These are phyloP conservation scores for Boletus fagicola DNA, from an alignment of 768 basidiomycete species.

Conservation along the genomic window DNA sequence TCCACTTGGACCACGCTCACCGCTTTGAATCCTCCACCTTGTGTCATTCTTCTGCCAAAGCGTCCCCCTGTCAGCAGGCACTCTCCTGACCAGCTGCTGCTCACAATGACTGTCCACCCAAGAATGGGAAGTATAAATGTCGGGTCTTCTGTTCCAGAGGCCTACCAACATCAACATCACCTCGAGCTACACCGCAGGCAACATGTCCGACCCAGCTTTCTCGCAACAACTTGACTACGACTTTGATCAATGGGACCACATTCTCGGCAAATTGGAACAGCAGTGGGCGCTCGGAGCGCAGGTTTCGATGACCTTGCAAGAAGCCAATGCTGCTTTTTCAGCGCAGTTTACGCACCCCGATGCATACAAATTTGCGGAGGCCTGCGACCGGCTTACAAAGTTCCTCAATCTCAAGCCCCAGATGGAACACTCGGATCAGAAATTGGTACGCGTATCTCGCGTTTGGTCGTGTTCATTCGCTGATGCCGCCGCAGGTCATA, in stretches of 20 bases:
- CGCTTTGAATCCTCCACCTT: background rate
- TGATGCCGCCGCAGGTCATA: constrained; percentile 15
- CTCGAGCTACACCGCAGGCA: background rate
- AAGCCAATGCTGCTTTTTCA: constrained; percentile 15
- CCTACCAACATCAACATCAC: background rate
- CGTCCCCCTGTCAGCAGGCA: background rate
- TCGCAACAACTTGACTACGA: background rate
- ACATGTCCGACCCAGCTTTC: constrained; percentile 10
- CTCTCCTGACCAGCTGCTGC: background rate
- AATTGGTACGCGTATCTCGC: constrained; percentile 6
- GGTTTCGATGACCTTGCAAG: constrained; percentile 6
- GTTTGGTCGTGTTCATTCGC: background rate
- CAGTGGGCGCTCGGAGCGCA: background rate
- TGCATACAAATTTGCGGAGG: constrained; percentile 1
- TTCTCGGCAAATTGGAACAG: background rate
- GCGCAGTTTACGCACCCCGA: constrained; percentile 17
- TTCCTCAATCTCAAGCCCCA: constrained; percentile 8
- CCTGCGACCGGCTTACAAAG: constrained; percentile 10
- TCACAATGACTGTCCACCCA: constrained; percentile 4
- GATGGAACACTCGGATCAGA: constrained; percentile 10
- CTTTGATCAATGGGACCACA: background rate
- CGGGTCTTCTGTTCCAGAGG: background rate
- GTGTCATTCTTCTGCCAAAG: background rate
- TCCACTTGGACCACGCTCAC: constrained; percentile 8
- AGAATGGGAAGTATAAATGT: constrained; percentile 11